These are phyloP conservation scores for Mycena maculata DNA, from an alignment of 768 basidiomycete genomes.

Conservation along the genomic window DNA sequence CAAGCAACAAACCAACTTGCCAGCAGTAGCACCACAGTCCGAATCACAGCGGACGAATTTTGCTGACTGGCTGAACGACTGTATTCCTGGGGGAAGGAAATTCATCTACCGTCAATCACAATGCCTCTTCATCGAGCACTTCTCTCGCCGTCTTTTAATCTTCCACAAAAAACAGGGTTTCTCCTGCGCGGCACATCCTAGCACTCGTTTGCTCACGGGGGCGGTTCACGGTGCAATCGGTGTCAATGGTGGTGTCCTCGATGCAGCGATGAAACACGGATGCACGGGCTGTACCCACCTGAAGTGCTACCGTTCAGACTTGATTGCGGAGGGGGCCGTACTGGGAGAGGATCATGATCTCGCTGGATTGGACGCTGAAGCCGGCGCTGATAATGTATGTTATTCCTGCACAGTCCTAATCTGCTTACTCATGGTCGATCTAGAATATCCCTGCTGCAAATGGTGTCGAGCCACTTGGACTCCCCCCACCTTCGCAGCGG, in stretches of 20 bases:
- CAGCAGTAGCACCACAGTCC: no score
- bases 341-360: no score
- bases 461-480: no score
- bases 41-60: constrained; percentile 45
- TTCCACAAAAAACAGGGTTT: constrained; percentile 30
- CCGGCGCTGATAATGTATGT: background rate
- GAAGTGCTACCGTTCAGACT: constrained; percentile 8
- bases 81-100: background rate
- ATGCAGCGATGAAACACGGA: background rate
- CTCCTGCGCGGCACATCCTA: constrained; percentile 34
- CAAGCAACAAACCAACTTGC: no score
- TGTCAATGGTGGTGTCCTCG: constrained; percentile 25
- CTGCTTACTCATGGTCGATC: no score
- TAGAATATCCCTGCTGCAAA: no score
- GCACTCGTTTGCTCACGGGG: constrained; percentile 15
- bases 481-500: constrained; percentile 26
- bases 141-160: constrained; percentile 36
- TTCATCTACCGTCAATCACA: constrained; percentile 40
- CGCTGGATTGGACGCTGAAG: no score
- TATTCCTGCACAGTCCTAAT: background rate
- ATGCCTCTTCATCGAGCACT: constrained; percentile 44
- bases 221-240: constrained; percentile 31
- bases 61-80: constrained; percentile 40
- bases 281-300: constrained; percentile 17
- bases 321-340: background rate